These are phyloP conservation scores for Ostreobium quekettii DNA, from an alignment of 139 green algal genomes.

Conservation along the genomic window DNA sequence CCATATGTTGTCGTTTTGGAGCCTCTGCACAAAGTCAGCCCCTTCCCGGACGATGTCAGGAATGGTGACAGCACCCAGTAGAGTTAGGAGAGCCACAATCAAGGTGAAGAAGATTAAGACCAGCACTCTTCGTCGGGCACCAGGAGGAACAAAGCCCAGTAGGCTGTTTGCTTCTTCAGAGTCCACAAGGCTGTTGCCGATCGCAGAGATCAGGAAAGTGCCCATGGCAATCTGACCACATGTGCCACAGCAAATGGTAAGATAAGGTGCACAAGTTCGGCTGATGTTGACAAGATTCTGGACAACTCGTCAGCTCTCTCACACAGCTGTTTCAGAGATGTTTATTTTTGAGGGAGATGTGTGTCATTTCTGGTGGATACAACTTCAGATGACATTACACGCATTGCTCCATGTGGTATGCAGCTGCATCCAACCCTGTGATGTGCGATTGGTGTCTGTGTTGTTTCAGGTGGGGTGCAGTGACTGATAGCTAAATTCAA, in stretches of 20 bases:
- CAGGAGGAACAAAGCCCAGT: conserved; percentile 26
- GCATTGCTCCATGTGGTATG: not conserved
- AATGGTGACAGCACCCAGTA: conserved; percentile 68
- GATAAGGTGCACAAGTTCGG: not conserved
- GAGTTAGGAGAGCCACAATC: conserved; percentile 63
- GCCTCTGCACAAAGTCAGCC: conserved; percentile 69
- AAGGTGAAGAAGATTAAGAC: conserved; percentile 70
- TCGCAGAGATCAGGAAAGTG: conserved; percentile 82
- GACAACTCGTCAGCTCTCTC: not conserved
- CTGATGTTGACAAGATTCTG: not conserved
- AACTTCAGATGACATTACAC: not conserved
- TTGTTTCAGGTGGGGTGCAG: no score
- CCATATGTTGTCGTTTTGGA: conserved; percentile 89
- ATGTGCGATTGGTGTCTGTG: no score
- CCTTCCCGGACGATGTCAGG: conserved; percentile 78
- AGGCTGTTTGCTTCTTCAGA: conserved; percentile 25
- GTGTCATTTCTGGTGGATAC: not conserved
- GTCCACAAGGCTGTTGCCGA: conserved; percentile 71
- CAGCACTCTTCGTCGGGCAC: conserved; percentile 38
- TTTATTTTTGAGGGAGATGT: not conserved
- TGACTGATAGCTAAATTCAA: no score
- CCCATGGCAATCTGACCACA: conserved; percentile 76
- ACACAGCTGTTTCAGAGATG: not conserved
- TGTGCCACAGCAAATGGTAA: not conserved
- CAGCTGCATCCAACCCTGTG: no score